Evolutionary conservation across 208 protist species (phyloP).

Genomic region (Acanthamoeba polyphaga): DNA sequence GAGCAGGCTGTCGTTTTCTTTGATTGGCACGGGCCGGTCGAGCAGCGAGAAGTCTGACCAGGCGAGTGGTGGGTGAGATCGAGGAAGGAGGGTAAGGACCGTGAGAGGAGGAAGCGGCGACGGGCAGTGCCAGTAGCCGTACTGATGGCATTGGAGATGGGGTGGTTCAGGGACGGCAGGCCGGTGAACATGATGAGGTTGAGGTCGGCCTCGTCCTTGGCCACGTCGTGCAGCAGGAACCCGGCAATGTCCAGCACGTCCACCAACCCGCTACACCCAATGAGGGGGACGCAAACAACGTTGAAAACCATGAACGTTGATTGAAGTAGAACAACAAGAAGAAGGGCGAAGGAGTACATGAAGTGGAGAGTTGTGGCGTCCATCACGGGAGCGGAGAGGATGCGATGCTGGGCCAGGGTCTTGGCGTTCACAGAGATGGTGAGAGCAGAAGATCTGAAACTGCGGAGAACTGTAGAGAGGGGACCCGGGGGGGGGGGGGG

Average conservation of each 20-base stretch:
- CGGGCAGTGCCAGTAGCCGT: not conserved
- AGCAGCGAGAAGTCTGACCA: not conserved
- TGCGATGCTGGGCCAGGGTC: not conserved
- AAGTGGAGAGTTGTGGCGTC: slow-evolving; percentile 8
- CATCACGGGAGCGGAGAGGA: not conserved
- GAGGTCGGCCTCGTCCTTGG: slow-evolving; percentile 9
- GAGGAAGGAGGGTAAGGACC: not conserved
- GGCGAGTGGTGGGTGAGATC: not conserved
- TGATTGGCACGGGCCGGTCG: not conserved
- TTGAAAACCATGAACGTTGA: no score
- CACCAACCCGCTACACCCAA: not conserved
- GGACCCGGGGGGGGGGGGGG: no score
- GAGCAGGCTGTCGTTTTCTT: slow-evolving; percentile 6
- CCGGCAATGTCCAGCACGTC: slow-evolving; percentile 32
- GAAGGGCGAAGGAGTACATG: not conserved
- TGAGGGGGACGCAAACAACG: no score
- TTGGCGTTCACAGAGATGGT: not conserved
- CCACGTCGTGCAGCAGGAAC: slow-evolving; percentile 15
- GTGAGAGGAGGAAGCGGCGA: no score
- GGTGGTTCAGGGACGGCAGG: not conserved
- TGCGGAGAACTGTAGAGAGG: no score
- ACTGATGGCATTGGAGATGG: slow-evolving; percentile 9
- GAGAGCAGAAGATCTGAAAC: no score
- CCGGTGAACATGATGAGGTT: not conserved
- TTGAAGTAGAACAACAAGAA: no score